phyloP scores from a whole-genome alignment of 768 basidiomycete species.

The Russula sp. region DNA sequence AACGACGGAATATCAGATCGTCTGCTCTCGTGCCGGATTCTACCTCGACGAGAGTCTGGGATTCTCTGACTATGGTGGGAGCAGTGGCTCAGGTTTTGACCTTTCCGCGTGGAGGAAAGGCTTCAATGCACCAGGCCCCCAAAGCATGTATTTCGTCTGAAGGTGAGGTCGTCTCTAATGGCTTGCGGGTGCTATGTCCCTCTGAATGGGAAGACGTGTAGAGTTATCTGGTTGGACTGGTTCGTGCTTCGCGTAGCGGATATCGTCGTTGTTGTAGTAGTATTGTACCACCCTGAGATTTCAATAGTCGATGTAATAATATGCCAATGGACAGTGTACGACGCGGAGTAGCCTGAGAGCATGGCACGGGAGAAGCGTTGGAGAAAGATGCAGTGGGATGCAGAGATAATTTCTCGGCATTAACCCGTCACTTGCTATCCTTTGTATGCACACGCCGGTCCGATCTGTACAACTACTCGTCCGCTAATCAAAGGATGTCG shows the following conservation, averaged over 20 bases:
- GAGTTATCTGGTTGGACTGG: neutral
- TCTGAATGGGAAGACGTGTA: neutral
- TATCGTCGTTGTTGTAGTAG: neutral
- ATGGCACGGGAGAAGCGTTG: too few relatives aligned
- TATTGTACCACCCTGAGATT: neutral
- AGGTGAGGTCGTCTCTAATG: neutral
- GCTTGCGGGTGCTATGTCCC: neutral
- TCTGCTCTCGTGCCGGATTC: conserved; percentile 52
- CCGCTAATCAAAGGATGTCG: too few relatives aligned
- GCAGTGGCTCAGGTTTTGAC: conserved; percentile 9
- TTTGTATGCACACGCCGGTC: too few relatives aligned
- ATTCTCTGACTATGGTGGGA: conserved; percentile 23
- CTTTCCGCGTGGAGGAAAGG: conserved; percentile 19
- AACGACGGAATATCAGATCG: conserved; percentile 40
- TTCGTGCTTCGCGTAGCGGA: neutral
- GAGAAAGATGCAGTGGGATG: too few relatives aligned
- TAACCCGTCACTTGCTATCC: too few relatives aligned
- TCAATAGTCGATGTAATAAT: neutral
- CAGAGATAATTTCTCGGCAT: too few relatives aligned
- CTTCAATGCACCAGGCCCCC: conserved; percentile 22
- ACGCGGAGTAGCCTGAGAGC: too few relatives aligned
- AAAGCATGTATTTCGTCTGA: conserved; percentile 28
- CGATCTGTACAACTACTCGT: too few relatives aligned
- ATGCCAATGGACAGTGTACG: neutral
- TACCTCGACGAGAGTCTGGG: conserved; percentile 42